Evolutionary conservation across 164 flowering plant genomes (phyloP).

Genomic region (Buxus sempervirens): DNA sequence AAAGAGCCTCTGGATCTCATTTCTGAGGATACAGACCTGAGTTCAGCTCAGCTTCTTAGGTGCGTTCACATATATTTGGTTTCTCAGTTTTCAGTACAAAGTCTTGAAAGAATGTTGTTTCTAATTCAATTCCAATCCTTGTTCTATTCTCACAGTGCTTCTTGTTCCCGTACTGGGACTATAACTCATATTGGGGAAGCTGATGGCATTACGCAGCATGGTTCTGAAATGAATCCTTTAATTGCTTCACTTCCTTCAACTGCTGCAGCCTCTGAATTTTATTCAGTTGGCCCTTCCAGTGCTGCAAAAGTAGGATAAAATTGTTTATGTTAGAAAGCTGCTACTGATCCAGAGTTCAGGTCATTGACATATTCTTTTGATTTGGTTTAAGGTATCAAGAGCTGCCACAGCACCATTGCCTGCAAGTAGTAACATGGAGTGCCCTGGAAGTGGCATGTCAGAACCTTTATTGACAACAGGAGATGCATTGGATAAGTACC

Average conservation of each 20-base stretch:
- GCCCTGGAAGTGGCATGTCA: constrained; percentile 41
- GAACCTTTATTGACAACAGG: constrained; percentile 71
- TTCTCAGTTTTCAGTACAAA: background rate
- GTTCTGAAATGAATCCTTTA: constrained; percentile 38
- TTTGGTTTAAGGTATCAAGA: constrained; percentile 49
- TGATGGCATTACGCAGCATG: constrained; percentile 44
- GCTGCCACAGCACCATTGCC: constrained; percentile 41
- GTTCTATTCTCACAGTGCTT: constrained; percentile 36
- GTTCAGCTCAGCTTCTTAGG: constrained; percentile 55
- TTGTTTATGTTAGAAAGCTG: background rate
- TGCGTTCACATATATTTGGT: constrained; percentile 11
- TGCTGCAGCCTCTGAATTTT: constrained; percentile 46
- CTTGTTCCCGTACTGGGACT: too few species aligned
- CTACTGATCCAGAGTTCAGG: background rate
- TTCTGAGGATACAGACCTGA: constrained; percentile 56
- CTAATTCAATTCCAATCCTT: constrained; percentile 2
- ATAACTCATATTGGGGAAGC: constrained; percentile 38
- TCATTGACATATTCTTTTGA: constrained; percentile 4
- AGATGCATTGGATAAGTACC: constrained; percentile 88
- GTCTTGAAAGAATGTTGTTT: background rate
- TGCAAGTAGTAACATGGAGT: constrained; percentile 45
- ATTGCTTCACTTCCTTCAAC: constrained; percentile 41
- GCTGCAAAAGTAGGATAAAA: constrained; percentile 40
- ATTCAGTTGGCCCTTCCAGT: constrained; percentile 37
- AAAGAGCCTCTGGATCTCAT: constrained; percentile 54